These are phyloP conservation scores for Tetrahymena elliotti DNA, from an alignment of 73 alveolate species.

Conservation along the genomic window DNA sequence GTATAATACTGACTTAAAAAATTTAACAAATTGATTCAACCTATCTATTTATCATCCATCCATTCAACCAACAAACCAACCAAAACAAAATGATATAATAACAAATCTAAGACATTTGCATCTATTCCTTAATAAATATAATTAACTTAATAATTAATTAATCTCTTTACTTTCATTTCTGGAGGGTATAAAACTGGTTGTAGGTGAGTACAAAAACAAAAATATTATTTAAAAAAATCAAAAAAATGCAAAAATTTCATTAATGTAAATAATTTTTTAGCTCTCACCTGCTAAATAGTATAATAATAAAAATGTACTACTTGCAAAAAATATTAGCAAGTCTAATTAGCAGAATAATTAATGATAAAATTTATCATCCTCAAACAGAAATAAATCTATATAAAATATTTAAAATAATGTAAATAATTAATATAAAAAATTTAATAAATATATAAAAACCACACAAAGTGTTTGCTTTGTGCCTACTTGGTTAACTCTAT, in stretches of 20 bases:
- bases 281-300: neutral
- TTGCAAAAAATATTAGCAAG: neutral
- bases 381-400: too few species aligned
- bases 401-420: neutral
- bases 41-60: too few species aligned
- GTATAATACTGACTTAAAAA: neutral
- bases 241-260: neutral
- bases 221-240: too few species aligned
- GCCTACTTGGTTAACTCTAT: neutral
- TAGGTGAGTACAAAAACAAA: neutral
- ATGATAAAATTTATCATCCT: neutral
- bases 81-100: too few species aligned
- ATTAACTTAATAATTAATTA: neutral
- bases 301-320: neutral
- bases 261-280: too few species aligned
- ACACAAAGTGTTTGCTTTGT: neutral
- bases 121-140: neutral
- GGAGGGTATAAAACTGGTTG: neutral
- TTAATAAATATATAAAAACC: too few species aligned
- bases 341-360: neutral
- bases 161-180: neutral
- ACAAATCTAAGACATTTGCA: neutral
- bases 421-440: too few species aligned
- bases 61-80: neutral
- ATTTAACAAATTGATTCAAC: neutral